Conservation (phyloP, 2,329 filamentous ascomycete species). For the Curvularia sp. region DNA sequence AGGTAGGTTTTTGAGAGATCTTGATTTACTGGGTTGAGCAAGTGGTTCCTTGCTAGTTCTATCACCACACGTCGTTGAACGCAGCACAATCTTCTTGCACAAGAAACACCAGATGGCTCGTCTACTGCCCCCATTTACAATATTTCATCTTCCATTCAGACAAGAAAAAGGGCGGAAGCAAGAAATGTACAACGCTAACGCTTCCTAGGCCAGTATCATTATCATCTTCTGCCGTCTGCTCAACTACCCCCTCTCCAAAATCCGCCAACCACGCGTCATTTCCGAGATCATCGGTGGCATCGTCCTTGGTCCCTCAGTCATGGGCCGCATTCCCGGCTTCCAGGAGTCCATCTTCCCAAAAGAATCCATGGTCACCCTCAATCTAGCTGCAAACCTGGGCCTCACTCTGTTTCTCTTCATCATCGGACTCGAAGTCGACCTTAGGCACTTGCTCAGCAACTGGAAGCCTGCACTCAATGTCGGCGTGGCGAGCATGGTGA, state of each 20-base stretch:
- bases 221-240: slow-evolving; percentile 76
- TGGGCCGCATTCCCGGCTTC: slow-evolving; percentile 86
- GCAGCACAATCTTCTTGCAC: no score
- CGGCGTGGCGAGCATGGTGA: slow-evolving; percentile 76
- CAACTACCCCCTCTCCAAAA: slow-evolving; percentile 77
- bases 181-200: slow-evolving; percentile 7
- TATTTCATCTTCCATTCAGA: no score
- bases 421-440: slow-evolving; percentile 85
- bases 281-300: slow-evolving; percentile 87
- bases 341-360: slow-evolving; percentile 76
- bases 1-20: slow-evolving; percentile 56
- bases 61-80: no score
- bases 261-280: slow-evolving; percentile 83
- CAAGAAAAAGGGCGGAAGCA: not conserved
- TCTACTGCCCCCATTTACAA: no score
- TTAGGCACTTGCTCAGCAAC: slow-evolving; percentile 77
- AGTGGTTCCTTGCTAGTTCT: not conserved
- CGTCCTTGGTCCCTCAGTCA: slow-evolving; percentile 83
- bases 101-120: not conserved
- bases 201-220: slow-evolving; percentile 69
- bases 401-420: slow-evolving; percentile 86
- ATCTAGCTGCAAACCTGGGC: slow-evolving; percentile 81
- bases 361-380: slow-evolving; percentile 76
- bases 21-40: not conserved
- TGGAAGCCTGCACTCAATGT: slow-evolving; percentile 83